phyloP scores from a whole-genome alignment of 2,329 filamentous ascomycete species.

The Ophiocordyceps australis region DNA sequence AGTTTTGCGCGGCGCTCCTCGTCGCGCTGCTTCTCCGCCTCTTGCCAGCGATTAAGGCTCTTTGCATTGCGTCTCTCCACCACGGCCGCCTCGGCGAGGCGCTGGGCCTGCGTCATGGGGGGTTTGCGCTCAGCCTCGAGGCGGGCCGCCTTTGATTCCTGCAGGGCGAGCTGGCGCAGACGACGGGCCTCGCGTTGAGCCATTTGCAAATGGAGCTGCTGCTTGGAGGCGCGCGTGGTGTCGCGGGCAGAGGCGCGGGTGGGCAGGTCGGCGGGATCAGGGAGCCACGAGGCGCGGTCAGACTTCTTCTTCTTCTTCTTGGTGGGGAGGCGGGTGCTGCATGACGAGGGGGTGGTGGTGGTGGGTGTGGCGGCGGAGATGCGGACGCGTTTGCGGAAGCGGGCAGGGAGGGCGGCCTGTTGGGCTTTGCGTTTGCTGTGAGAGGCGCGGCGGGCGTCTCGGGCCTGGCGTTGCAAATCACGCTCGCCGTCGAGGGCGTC shows the following conservation, averaged over 20 bases:
- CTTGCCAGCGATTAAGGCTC: conserved; percentile 86
- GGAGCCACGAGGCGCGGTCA: conserved; percentile 40
- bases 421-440: conserved; percentile 71
- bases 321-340: conserved; percentile 20
- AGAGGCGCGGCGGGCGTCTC: conserved; percentile 43
- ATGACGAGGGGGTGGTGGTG: conserved; percentile 17
- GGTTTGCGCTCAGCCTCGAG: conserved; percentile 60
- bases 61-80: conserved; percentile 78
- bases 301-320: conserved; percentile 41
- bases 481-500: conserved; percentile 76
- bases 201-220: conserved; percentile 51
- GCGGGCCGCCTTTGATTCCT: conserved; percentile 51
- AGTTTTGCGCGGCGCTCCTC: conserved; percentile 70
- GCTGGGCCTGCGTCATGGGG: conserved; percentile 72
- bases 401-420: conserved; percentile 52
- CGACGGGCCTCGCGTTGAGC: conserved; percentile 53
- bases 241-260: conserved; percentile 38
- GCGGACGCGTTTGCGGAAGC: conserved; percentile 58
- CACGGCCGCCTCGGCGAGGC: conserved; percentile 62
- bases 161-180: conserved; percentile 49
- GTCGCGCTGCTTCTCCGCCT: conserved; percentile 74
- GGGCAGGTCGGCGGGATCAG: conserved; percentile 32
- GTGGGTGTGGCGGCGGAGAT: conserved; percentile 35
- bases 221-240: conserved; percentile 40
- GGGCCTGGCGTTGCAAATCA: conserved; percentile 63